phyloP scores from a whole-genome alignment of 352 stramenopile genomes.

The Phytophthora constricta region DNA sequence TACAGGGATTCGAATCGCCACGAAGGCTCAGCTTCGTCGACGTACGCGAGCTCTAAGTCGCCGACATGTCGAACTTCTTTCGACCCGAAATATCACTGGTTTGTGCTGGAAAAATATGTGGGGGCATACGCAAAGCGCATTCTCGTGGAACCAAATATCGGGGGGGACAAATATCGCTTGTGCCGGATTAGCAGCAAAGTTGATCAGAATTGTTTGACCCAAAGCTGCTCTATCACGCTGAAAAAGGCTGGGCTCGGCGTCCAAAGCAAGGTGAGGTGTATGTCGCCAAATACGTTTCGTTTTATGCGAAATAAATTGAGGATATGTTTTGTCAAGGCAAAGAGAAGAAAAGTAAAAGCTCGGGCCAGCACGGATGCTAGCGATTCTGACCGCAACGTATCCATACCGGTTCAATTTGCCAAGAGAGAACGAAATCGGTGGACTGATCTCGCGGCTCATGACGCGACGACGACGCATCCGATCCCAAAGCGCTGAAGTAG shows the following conservation, averaged over 20 bases:
- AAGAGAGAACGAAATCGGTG: constrained; percentile 6
- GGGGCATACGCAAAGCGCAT: neutral
- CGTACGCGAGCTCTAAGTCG: neutral
- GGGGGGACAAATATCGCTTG: neutral
- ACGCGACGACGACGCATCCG: constrained; percentile 3
- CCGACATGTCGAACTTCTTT: neutral
- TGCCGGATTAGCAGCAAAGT: neutral
- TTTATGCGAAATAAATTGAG: constrained; percentile 6
- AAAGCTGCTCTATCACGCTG: too few species aligned
- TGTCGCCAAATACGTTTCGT: neutral
- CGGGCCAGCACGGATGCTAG: constrained; percentile 3
- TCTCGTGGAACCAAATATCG: constrained; percentile 1
- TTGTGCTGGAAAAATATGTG: neutral
- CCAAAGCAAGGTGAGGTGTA: constrained; percentile 3
- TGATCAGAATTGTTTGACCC: too few species aligned
- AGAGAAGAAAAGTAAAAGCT: constrained; percentile 7
- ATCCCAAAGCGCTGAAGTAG: neutral
- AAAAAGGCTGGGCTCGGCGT: constrained; percentile 8
- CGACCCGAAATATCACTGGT: neutral
- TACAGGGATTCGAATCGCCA: neutral
- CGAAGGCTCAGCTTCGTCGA: neutral
- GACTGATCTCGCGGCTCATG: constrained; percentile 1
- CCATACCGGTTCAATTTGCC: constrained; percentile 6
- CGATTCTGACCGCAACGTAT: neutral
- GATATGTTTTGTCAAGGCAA: constrained; percentile 10